Percentiles rank a stretch among this genome's conserved stretches.
Conservation (phyloP, 176 grass and related monocot genomes). For the Melocanna baccifera region DNA sequence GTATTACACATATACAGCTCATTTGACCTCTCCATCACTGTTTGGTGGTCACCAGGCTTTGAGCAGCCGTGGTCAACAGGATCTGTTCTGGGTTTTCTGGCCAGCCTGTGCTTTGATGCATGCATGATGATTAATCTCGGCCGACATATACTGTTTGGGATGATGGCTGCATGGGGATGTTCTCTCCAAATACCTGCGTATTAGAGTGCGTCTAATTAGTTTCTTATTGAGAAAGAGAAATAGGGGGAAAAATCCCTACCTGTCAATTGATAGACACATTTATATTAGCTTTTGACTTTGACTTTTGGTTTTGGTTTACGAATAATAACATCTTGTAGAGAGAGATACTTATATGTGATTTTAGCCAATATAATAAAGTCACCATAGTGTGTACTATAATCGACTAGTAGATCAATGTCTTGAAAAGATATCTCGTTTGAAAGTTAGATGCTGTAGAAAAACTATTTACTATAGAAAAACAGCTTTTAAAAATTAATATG, state of each 20-base stretch:
- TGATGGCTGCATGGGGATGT: background rate
- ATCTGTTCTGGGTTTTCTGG: background rate
- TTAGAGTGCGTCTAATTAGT: background rate
- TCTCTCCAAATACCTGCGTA: background rate
- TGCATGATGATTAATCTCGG: background rate
- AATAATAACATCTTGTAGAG: too few species aligned
- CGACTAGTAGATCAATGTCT: too few species aligned
- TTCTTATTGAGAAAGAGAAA: background rate
- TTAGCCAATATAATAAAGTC: too few species aligned
- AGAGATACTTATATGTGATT: too few species aligned
- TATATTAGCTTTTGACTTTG: too few species aligned
- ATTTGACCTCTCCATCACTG: background rate
- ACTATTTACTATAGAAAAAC: too few species aligned
- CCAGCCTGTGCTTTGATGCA: background rate
- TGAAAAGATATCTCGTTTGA: too few species aligned
- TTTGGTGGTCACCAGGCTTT: background rate
- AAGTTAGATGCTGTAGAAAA: too few species aligned
- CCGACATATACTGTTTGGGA: background rate
- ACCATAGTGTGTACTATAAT: too few species aligned
- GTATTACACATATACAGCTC: background rate
- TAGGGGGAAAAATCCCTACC: background rate
- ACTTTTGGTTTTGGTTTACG: too few species aligned
- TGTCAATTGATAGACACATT: background rate
- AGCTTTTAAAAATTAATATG: too few species aligned
- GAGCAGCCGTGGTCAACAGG: constrained; percentile 2